Evolutionary conservation across 768 basidiomycete genomes (phyloP).

Genomic region (Trametes maxima): DNA sequence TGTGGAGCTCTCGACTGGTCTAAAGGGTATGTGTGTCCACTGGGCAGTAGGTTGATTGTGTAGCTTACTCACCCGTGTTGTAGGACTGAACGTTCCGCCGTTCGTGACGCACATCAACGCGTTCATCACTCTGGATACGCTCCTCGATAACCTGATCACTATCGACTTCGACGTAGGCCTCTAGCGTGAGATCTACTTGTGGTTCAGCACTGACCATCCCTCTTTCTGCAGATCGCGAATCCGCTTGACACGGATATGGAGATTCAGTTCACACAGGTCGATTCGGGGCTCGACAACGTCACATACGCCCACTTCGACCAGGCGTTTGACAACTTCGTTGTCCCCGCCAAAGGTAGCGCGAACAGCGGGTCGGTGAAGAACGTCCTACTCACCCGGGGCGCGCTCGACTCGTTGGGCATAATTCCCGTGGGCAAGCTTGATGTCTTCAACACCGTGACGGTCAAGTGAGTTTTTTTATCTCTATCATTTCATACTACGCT

Average conservation of each 20-base stretch:
- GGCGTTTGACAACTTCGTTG: conserved; percentile 53
- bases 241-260: conserved; percentile 59
- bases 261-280: conserved; percentile 59
- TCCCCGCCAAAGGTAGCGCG: conserved; percentile 59
- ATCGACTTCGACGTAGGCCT: conserved; percentile 22
- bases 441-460: conserved; percentile 50
- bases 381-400: conserved; percentile 62
- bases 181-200: neutral
- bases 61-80: conserved; percentile 24
- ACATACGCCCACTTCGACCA: conserved; percentile 63
- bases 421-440: conserved; percentile 59
- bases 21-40: conserved; percentile 43
- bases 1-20: conserved; percentile 49
- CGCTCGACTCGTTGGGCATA: conserved; percentile 55
- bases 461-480: conserved; percentile 28
- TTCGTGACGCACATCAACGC: conserved; percentile 62
- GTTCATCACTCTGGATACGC: conserved; percentile 50
- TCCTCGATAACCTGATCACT: conserved; percentile 33
- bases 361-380: conserved; percentile 62
- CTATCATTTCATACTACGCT: neutral
- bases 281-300: conserved; percentile 51
- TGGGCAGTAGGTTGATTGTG: neutral
- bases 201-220: conserved; percentile 22
- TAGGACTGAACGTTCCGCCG: conserved; percentile 48
- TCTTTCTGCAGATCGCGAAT: conserved; percentile 44